Evolutionary conservation across 805 yeast genomes (phyloP).

Genomic region (Yamadazyma nakazawae): DNA sequence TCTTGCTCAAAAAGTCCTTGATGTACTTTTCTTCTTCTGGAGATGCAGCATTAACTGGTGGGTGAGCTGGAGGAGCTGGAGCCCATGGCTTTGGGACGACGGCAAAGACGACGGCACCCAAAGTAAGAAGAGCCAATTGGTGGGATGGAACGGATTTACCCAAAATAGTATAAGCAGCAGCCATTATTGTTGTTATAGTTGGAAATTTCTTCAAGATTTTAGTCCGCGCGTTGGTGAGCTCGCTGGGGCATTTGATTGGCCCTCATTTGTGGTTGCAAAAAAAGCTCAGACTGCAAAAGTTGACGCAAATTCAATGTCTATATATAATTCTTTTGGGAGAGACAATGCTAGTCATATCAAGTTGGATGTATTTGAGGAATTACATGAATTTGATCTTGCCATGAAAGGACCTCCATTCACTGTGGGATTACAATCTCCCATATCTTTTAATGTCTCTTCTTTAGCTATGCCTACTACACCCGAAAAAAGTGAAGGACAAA

Average conservation of each 20-base stretch:
- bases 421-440: neutral
- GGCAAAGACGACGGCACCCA: constrained; percentile 62
- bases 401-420: neutral
- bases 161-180: constrained; percentile 76
- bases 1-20: constrained; percentile 57
- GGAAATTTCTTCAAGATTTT: neutral
- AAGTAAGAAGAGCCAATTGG: constrained; percentile 76
- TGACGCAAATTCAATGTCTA: neutral
- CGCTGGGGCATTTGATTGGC: constrained; percentile 9
- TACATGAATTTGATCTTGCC: neutral
- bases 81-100: constrained; percentile 75
- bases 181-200: constrained; percentile 46
- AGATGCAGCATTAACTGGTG: constrained; percentile 70
- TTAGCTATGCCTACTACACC: neutral
- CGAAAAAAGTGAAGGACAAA: neutral
- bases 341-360: neutral
- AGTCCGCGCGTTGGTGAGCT: neutral
- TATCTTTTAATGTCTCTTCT: neutral
- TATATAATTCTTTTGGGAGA: neutral
- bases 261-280: constrained; percentile 17
- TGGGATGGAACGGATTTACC: constrained; percentile 86
- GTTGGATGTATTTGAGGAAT: neutral
- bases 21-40: constrained; percentile 91
- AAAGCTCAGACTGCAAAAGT: neutral
- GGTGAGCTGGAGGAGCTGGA: constrained; percentile 56